A percentile compares a stretch with the other conserved stretches of the same genome.
Conservation (phyloP, 1,139 yeast genomes). For the Kurtzmaniella quercitrusa region DNA sequence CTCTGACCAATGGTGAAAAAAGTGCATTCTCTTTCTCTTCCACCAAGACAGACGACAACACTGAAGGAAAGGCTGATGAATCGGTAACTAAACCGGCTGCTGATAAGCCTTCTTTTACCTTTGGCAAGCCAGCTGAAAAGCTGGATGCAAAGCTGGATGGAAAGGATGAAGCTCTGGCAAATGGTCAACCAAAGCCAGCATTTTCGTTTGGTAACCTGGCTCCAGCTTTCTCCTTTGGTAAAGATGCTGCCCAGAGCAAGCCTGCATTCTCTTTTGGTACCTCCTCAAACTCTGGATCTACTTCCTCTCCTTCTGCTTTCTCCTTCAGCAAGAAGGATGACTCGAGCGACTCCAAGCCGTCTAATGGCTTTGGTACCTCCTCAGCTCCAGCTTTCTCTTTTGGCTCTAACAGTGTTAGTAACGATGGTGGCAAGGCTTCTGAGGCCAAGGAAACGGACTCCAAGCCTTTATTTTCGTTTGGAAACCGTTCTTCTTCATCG, state of each 20-base stretch:
- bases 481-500: constrained; percentile 10
- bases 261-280: constrained; percentile 16
- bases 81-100: too few species aligned
- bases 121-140: constrained; percentile 6
- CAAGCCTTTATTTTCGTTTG: not conserved
- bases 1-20: constrained; percentile 4
- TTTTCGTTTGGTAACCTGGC: constrained; percentile 12
- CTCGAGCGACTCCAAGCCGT: not conserved
- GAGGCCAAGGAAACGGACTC: not conserved
- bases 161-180: not conserved
- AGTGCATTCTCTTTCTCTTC: constrained; percentile 8
- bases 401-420: constrained; percentile 3
- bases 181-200: constrained; percentile 7
- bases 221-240: constrained; percentile 1
- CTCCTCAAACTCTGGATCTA: constrained; percentile 2
- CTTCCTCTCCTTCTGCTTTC: constrained; percentile 2
- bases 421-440: not conserved
- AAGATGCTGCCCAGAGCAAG: constrained; percentile 5
- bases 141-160: constrained; percentile 10
- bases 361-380: not conserved
- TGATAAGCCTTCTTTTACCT: constrained; percentile 15
- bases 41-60: constrained; percentile 3
- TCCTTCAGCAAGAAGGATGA: constrained; percentile 1
- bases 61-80: constrained; percentile 2
- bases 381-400: constrained; percentile 9